Percentiles rank a stretch among this genome's conserved stretches.
phyloP scores from a whole-genome alignment of 2,329 filamentous ascomycete genomes.

The Fusarium sp. region DNA sequence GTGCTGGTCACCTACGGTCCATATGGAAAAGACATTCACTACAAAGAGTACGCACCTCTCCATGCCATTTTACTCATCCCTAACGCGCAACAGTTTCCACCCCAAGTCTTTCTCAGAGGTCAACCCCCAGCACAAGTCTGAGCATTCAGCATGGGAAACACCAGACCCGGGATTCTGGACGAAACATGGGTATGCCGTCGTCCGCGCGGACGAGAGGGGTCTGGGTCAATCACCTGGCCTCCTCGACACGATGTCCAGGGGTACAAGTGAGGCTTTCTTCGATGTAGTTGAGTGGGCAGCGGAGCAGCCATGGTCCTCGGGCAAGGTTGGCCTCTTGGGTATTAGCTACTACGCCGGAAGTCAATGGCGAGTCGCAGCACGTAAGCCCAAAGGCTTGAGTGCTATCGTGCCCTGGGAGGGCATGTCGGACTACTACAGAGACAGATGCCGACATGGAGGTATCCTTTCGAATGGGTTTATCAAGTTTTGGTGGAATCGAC shows the following conservation, averaged over 20 bases:
- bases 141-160: slow-evolving; percentile 70
- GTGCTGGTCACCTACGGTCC: slow-evolving; percentile 79
- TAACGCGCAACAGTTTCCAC: slow-evolving; percentile 49
- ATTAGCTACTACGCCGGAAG: slow-evolving; percentile 61
- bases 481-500: slow-evolving; percentile 44
- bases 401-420: slow-evolving; percentile 65
- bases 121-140: slow-evolving; percentile 64
- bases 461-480: slow-evolving; percentile 72
- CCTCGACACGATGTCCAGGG: slow-evolving; percentile 62
- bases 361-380: slow-evolving; percentile 63
- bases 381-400: slow-evolving; percentile 58
- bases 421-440: slow-evolving; percentile 67
- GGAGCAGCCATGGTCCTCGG: slow-evolving; percentile 58
- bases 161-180: slow-evolving; percentile 71
- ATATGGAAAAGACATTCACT: slow-evolving; percentile 79
- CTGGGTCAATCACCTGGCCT: slow-evolving; percentile 60
- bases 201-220: slow-evolving; percentile 65
- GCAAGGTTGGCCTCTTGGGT: slow-evolving; percentile 62
- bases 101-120: slow-evolving; percentile 60
- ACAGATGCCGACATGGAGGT: slow-evolving; percentile 71
- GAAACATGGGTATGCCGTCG: slow-evolving; percentile 64
- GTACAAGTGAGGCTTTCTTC: slow-evolving; percentile 61
- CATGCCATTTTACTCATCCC: accelerated
- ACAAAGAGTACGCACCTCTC: slow-evolving; percentile 58
- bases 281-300: slow-evolving; percentile 64